These are phyloP conservation scores for Nymphaea colorata DNA, from an alignment of 164 flowering plant species.

Conservation along the genomic window DNA sequence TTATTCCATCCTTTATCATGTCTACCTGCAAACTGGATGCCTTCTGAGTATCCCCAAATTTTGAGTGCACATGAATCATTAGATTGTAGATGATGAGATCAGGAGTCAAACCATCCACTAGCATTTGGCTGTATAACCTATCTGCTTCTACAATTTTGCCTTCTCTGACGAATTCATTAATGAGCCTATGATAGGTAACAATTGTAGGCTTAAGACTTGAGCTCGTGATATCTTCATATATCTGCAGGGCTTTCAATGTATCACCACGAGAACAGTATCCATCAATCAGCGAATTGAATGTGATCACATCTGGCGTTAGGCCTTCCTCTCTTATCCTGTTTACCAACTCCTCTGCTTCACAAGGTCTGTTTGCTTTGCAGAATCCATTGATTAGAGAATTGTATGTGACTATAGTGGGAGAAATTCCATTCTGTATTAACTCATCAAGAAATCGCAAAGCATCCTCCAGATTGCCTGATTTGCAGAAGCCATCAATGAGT, in stretches of 20 bases:
- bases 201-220: conserved; percentile 40
- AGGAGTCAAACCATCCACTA: conserved; percentile 26
- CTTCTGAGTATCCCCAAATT: conserved; percentile 36
- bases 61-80: conserved; percentile 31
- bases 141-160: conserved; percentile 27
- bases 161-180: conserved; percentile 24
- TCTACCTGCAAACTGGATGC: conserved; percentile 28
- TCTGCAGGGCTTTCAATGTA: conserved; percentile 30
- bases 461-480: conserved; percentile 29
- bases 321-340: conserved; percentile 26
- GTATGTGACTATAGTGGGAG: conserved; percentile 57
- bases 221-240: conserved; percentile 39
- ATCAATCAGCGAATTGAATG: conserved; percentile 60
- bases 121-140: conserved; percentile 39
- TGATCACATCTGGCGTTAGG: conserved; percentile 50
- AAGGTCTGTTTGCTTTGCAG: conserved; percentile 32
- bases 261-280: conserved; percentile 36
- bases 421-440: conserved; percentile 25
- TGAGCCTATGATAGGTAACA: conserved; percentile 41
- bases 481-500: conserved; percentile 48
- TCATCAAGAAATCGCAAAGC: conserved; percentile 37
- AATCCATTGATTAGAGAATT: conserved; percentile 55
- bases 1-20: conserved; percentile 36
- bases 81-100: conserved; percentile 48
- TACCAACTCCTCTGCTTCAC: conserved; percentile 50